These are phyloP conservation scores for Medicago truncatula DNA, from an alignment of 306 rosid species.

Conservation along the genomic window DNA sequence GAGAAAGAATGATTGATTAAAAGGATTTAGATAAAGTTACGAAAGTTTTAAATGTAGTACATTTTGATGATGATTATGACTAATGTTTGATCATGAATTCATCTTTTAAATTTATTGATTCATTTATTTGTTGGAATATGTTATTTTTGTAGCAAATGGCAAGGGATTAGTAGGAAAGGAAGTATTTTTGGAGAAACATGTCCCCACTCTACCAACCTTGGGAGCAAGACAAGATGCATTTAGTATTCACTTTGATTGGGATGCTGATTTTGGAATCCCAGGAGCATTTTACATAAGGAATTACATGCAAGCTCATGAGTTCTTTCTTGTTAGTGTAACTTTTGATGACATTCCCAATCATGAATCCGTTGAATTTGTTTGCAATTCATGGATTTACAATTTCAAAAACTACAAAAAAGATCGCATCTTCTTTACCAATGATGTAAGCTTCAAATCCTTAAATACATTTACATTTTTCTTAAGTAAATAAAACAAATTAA, in stretches of 20 bases:
- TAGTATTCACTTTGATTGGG: constrained; percentile 5
- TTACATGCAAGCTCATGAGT: constrained; percentile 9
- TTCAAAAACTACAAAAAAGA: neutral
- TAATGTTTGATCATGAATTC: too few species aligned
- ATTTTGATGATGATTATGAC: too few species aligned
- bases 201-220: constrained; percentile 9
- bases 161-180: constrained; percentile 6
- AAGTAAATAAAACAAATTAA: too few species aligned
- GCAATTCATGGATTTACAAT: constrained; percentile 31
- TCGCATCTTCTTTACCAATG: constrained; percentile 9
- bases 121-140: neutral
- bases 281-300: constrained; percentile 10
- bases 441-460: neutral
- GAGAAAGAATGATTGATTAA: too few species aligned
- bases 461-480: neutral
- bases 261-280: constrained; percentile 14
- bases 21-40: too few species aligned
- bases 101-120: neutral
- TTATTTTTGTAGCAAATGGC: constrained; percentile 12
- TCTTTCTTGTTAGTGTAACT: constrained; percentile 8
- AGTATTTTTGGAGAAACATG: neutral
- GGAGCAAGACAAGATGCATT: constrained; percentile 29
- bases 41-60: too few species aligned
- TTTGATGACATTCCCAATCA: constrained; percentile 16
- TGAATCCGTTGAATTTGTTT: neutral